These are phyloP conservation scores for Glonium stellatum DNA, from an alignment of 495 filamentous ascomycete genomes.

Conservation along the genomic window DNA sequence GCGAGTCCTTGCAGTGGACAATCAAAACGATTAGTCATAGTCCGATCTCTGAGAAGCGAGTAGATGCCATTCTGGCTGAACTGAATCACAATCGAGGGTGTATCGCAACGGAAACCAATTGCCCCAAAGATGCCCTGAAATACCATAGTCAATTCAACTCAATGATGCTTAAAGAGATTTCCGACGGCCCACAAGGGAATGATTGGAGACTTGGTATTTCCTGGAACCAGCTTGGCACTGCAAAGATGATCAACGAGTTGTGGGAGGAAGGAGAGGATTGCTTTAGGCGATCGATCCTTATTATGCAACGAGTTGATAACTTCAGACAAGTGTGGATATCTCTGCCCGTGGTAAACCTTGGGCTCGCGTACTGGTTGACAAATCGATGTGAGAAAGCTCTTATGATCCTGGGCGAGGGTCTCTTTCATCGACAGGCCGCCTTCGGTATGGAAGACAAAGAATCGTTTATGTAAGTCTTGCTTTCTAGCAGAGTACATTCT, in stretches of 20 bases:
- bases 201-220: conserved; percentile 6
- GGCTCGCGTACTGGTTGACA: conserved; percentile 26
- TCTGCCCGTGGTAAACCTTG: conserved; percentile 28
- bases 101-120: conserved; percentile 5
- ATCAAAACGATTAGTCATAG: not conserved
- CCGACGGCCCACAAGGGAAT: not conserved
- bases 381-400: conserved; percentile 21
- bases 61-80: not conserved
- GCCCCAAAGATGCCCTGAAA: not conserved
- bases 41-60: not conserved
- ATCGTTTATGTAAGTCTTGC: conserved; percentile 26
- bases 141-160: conserved; percentile 4
- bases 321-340: conserved; percentile 15
- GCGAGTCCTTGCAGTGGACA: conserved; percentile 10
- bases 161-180: conserved; percentile 3
- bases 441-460: conserved; percentile 21
- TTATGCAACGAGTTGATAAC: not conserved
- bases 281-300: not conserved
- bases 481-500: not conserved
- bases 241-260: conserved; percentile 4
- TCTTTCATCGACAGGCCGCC: conserved; percentile 16
- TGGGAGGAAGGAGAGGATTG: conserved; percentile 8
- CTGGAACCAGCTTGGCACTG: conserved; percentile 8
- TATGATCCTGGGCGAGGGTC: conserved; percentile 12
- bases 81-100: conserved; percentile 4